A percentile compares a stretch with the other conserved stretches of the same genome.
Conservation (phyloP, 1,284 basidiomycete genomes). For the Butyriboletus regius region DNA sequence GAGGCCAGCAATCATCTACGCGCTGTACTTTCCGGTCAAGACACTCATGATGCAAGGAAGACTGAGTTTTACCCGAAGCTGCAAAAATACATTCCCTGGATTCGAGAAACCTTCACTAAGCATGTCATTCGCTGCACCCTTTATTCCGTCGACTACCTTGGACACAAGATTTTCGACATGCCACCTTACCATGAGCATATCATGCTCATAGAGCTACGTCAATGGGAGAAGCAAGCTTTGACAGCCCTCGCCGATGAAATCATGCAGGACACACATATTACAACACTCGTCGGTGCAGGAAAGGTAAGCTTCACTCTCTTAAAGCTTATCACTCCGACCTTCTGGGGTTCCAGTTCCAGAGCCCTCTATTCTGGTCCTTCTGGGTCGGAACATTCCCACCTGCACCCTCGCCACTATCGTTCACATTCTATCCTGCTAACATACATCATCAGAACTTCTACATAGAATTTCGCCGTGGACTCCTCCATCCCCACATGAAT, state of each 20-base stretch:
- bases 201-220: not conserved
- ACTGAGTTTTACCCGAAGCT: not conserved
- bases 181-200: not conserved
- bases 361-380: too few species aligned
- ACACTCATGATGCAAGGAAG: not conserved
- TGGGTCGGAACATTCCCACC: too few species aligned
- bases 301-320: not conserved
- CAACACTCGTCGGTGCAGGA: not conserved
- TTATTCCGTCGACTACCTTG: not conserved
- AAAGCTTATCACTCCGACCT: too few species aligned
- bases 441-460: slow-evolving; percentile 9
- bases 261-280: fast-evolving
- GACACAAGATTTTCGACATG: not conserved
- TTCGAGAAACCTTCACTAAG: not conserved
- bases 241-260: not conserved
- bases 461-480: slow-evolving; percentile 1
- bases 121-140: not conserved
- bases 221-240: not conserved
- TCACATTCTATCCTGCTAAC: too few species aligned
- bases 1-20: not conserved
- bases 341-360: too few species aligned
- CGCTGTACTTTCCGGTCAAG: not conserved
- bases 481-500: slow-evolving; percentile 9
- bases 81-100: not conserved
- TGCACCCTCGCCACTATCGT: too few species aligned